Base-by-base conservation (phyloP, 768 basidiomycete species). In the Phaeolepiota aurea region DNA sequence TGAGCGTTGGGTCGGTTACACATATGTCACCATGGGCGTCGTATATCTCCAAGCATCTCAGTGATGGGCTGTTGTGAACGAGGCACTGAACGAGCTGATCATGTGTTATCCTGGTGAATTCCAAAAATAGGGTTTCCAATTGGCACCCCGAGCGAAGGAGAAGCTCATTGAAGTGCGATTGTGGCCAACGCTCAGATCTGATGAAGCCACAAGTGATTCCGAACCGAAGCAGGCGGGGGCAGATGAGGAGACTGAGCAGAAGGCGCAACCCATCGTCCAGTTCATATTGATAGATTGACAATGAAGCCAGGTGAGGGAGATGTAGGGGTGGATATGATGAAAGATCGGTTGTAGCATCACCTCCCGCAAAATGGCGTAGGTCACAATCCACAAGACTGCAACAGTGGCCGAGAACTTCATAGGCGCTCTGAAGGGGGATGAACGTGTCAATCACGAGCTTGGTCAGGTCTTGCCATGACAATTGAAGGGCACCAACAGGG, bases 341-440 rank as follows among this genome's bases (percentile, higher is more conserved):
- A 31, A 37, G 30, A 21, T 42, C 36, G 9, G 35, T 35, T 18
- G 32, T 35, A 32, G 37, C 15, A 13, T 21, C 40, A 22, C 28
- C 46, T 10, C 47, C 25, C 7, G 25, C 53, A 28, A 54, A 53
- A 32, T 47, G 54, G 14, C 42, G 47, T 16, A 55, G 44, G 13
- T 53, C 49, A 32, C 48, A 42, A 10, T 38, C 33, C 15, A 49
- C 37, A 9, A 57, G 34, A 11, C 32, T 47, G 28, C 19, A 15
- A 48, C 55, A 53, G 22, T 50, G 48, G 3, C 32, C 40, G 22
- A 56, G 53, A 18, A 57, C 38, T n/a, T 42, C 43, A 15, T 53
- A 42, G 9, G 49, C 43, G 7, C 44, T 38, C 35, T 44, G 42
- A 33, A 51, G 42, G 5, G 51, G 41, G 12, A 51, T 43, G 36